phyloP scores from a whole-genome alignment of 2,329 filamentous ascomycete species.

The Sporothrix humicola region DNA sequence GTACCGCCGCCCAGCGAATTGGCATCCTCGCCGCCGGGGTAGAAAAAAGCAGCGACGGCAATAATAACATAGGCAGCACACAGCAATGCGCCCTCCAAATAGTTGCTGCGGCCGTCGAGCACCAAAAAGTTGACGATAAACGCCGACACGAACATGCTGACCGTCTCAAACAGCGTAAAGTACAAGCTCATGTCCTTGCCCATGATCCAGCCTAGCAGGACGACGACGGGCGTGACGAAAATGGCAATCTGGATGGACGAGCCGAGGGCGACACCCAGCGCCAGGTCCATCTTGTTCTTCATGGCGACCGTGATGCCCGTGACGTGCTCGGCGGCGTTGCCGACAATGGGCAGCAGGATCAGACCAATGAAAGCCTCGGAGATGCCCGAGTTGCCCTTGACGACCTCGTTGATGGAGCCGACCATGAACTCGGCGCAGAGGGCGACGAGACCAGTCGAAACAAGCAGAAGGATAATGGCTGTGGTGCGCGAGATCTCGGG shows the following conservation, averaged over 20 bases:
- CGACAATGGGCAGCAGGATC: slow-evolving; percentile 66
- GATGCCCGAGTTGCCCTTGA: slow-evolving; percentile 51
- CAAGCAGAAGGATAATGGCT: slow-evolving; percentile 57
- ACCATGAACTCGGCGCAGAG: slow-evolving; percentile 67
- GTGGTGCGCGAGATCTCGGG: slow-evolving; percentile 50
- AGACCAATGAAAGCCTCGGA: slow-evolving; percentile 65
- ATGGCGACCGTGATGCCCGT: slow-evolving; percentile 64
- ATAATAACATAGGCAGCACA: slow-evolving; percentile 44
- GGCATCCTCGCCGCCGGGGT: slow-evolving; percentile 39
- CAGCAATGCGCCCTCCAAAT: slow-evolving; percentile 53
- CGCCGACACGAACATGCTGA: slow-evolving; percentile 72
- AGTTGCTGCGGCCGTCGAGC: slow-evolving; percentile 72
- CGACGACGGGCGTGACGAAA: slow-evolving; percentile 64
- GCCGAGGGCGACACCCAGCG: slow-evolving; percentile 65
- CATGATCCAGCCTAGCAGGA: slow-evolving; percentile 65
- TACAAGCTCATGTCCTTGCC: slow-evolving; percentile 66
- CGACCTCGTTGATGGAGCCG: slow-evolving; percentile 62
- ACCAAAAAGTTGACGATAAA: slow-evolving; percentile 79
- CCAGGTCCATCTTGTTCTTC: slow-evolving; percentile 67
- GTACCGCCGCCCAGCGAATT: slow-evolving; percentile 39
- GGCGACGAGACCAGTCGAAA: slow-evolving; percentile 62
- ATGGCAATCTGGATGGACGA: slow-evolving; percentile 67
- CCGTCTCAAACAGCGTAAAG: slow-evolving; percentile 77
- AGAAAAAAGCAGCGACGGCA: slow-evolving; percentile 41
- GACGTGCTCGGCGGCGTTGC: slow-evolving; percentile 68